Base-by-base conservation (phyloP, 2,329 filamentous ascomycete genomes). In the Cladosporium halotolerans region DNA sequence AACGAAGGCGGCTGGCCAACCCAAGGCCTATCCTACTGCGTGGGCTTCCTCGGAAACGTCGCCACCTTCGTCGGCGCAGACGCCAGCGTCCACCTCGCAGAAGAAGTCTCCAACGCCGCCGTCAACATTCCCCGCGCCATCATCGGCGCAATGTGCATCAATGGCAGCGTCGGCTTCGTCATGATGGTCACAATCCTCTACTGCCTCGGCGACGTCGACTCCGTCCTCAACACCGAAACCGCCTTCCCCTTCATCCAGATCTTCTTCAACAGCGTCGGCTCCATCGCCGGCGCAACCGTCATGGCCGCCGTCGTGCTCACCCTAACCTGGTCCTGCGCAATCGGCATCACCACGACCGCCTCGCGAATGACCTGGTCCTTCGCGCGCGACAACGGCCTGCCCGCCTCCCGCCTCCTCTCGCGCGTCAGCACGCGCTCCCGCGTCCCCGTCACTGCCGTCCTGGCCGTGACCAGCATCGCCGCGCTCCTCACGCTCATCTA, bases 391-490 rank as follows among this genome's bases (percentile, higher is more conserved):
- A 62, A 66, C 23, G 72, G 71, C 2, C 54, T 72, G 18, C 72
- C 72, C 0, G 74, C 68, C 53, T 64, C 66, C 11, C 48, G 62
- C 1, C 69, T 68, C 33, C 69, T 78, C 11, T 66, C 56, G 42
- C 54, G 57, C 38, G 65, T 70, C n/a, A 57, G 58, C 42, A 44
- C 57, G 2, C 56, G 61, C 19, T 63, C 63, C 3, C 58, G 58
- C 44, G 58, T 70, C 3, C 67, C 67, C 0, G 60, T 66, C 40
- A 56, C 57, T 9, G 66, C 66, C 2, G 63, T 65, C 9, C 32
- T 68, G 9, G 76, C 76, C 1, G 77, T 79, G 55, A 73, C 84
- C 0, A 79, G 78, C 1, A 78, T 82, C 0, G 79, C 80, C 4
- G 64, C 63, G 6, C 58, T 70, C 6, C 60, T 74, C n/a, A 66